Evolutionary conservation across 768 basidiomycete species (phyloP).

Genomic region (Chlorophyllum brunneum): DNA sequence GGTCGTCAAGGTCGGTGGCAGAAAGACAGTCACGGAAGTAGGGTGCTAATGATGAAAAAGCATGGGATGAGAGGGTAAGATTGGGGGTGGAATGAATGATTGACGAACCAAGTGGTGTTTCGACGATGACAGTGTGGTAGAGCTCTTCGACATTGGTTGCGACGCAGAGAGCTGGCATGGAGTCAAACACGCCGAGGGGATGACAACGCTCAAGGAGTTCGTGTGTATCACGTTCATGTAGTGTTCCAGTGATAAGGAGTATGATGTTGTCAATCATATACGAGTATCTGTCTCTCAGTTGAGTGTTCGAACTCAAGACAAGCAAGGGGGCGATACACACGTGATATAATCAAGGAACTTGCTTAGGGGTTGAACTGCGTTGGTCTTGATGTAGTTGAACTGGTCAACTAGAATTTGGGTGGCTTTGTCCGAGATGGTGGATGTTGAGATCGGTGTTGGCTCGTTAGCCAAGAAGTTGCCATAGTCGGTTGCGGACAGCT

Average conservation of each 20-base stretch:
- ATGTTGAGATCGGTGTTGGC: slow-evolving; percentile 87
- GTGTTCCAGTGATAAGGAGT: slow-evolving; percentile 92
- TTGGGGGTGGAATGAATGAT: not conserved
- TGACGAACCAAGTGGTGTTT: slow-evolving; percentile 88
- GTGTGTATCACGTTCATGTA: slow-evolving; percentile 96
- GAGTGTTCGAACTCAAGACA: not conserved
- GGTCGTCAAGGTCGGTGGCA: slow-evolving; percentile 93
- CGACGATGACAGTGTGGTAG: slow-evolving; percentile 94
- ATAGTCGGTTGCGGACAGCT: slow-evolving; percentile 95
- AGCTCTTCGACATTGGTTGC: slow-evolving; percentile 98
- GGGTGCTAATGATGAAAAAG: slow-evolving; percentile 49
- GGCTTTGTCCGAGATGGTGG: slow-evolving; percentile 95
- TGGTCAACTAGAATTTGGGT: slow-evolving; percentile 95
- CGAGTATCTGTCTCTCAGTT: slow-evolving; percentile 60
- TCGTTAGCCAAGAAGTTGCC: slow-evolving; percentile 98
- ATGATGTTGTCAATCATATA: slow-evolving; percentile 99
- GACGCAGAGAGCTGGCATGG: slow-evolving; percentile 98
- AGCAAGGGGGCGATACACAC: slow-evolving; percentile 43
- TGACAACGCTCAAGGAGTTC: slow-evolving; percentile 96
- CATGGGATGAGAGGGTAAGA: not conserved
- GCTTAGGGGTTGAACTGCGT: slow-evolving; percentile 85
- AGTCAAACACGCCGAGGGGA: slow-evolving; percentile 94
- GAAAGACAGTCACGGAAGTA: slow-evolving; percentile 97
- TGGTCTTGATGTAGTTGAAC: slow-evolving; percentile 90
- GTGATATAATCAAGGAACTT: slow-evolving; percentile 98